phyloP scores from a whole-genome alignment of 2,329 filamentous ascomycete genomes.

The Penicillium nordicum region DNA sequence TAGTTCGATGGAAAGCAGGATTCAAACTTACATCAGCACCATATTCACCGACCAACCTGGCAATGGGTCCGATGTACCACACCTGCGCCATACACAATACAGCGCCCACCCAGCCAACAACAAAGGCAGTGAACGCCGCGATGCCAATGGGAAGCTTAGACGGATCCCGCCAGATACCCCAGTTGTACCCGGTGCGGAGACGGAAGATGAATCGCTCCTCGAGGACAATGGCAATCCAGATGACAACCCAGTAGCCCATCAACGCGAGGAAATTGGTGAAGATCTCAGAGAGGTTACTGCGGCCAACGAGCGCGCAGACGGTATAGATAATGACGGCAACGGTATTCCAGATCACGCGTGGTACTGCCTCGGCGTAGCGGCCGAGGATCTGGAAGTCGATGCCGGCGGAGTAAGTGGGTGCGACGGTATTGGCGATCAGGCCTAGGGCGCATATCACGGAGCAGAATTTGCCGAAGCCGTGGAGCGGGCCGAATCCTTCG shows the following conservation, averaged over 20 bases:
- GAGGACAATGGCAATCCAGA: conserved; percentile 60
- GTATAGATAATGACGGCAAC: conserved; percentile 61
- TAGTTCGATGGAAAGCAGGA: not conserved
- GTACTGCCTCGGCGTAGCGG: conserved; percentile 55
- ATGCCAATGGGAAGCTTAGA: conserved; percentile 59
- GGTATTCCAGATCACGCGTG: conserved; percentile 64
- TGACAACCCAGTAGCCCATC: conserved; percentile 68
- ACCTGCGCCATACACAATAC: conserved; percentile 67
- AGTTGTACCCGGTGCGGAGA: conserved; percentile 52
- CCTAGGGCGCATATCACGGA: conserved; percentile 63
- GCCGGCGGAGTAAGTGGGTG: conserved; percentile 62
- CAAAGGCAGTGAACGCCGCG: conserved; percentile 59
- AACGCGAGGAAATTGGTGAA: conserved; percentile 67
- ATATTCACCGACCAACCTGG: conserved; percentile 54
- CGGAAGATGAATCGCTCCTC: conserved; percentile 62
- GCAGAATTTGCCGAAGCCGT: conserved; percentile 64
- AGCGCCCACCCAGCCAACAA: conserved; percentile 63
- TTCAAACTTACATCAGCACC: conserved; percentile 53
- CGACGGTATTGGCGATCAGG: conserved; percentile 63
- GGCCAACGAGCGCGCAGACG: conserved; percentile 62
- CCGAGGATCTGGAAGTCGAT: conserved; percentile 68
- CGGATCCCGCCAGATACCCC: conserved; percentile 59
- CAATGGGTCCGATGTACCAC: conserved; percentile 65
- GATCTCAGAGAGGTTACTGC: conserved; percentile 58
- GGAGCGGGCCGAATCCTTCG: conserved; percentile 57